Percentiles rank a stretch among this genome's conserved stretches.
Evolutionary conservation across 257 asterid genomes (phyloP).

Genomic region (Buddleja alternifolia): DNA sequence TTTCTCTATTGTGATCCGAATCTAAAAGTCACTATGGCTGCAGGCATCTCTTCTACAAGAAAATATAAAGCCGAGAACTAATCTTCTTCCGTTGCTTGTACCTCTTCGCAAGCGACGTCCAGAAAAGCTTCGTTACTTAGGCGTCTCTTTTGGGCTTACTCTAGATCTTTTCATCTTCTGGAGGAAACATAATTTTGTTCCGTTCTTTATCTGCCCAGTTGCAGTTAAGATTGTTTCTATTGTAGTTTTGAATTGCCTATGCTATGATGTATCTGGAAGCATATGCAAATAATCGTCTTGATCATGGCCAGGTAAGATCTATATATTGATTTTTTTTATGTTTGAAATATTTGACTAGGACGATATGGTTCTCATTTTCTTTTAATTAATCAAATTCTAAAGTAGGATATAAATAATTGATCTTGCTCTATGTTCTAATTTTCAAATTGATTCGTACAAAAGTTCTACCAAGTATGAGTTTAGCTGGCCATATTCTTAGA

Average conservation of each 20-base stretch:
- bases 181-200: constrained; percentile 90
- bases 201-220: constrained; percentile 74
- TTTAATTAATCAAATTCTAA: too few relatives aligned
- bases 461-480: neutral
- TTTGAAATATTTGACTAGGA: neutral
- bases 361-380: neutral
- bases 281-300: constrained; percentile 68
- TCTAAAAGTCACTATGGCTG: constrained; percentile 20
- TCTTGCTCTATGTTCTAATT: neutral
- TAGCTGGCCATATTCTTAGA: too few relatives aligned
- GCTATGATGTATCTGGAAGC: constrained; percentile 79
- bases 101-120: constrained; percentile 83
- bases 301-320: constrained; percentile 62
- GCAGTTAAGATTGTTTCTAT: constrained; percentile 55
- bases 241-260: constrained; percentile 12
- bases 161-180: constrained; percentile 89
- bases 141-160: constrained; percentile 96
- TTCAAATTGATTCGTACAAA: neutral
- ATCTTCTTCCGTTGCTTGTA: constrained; percentile 90
- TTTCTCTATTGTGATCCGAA: constrained; percentile 2
- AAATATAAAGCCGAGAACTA: constrained; percentile 67
- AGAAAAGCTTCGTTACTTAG: constrained; percentile 87
- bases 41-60: constrained; percentile 91
- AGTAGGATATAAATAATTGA: neutral
- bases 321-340: neutral